A percentile compares a stretch with the other conserved stretches of the same genome.
Evolutionary conservation across 306 rosid species (phyloP).

Genomic region (Vigna reflexopilosa): DNA sequence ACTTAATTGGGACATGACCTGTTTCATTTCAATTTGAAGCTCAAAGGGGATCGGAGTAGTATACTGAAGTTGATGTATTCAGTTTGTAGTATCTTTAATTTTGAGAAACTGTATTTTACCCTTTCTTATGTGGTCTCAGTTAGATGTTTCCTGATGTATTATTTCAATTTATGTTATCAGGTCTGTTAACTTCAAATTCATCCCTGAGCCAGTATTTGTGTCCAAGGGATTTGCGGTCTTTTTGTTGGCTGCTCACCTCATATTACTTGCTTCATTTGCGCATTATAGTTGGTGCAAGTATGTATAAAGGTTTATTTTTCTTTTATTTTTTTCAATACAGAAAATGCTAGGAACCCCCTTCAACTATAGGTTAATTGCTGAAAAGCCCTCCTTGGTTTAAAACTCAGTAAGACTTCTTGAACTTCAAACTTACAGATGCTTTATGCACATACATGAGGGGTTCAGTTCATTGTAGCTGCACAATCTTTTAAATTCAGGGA

Average conservation of each 20-base stretch:
- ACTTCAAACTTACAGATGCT: neutral
- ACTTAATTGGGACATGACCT: conserved; percentile 2
- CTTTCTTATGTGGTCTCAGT: neutral
- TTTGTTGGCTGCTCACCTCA: conserved; percentile 79
- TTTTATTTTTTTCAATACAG: conserved; percentile 10
- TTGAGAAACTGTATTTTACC: neutral
- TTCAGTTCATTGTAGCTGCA: neutral
- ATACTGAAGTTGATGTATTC: conserved; percentile 9
- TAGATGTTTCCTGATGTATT: conserved; percentile 43
- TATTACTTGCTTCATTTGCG: conserved; percentile 65
- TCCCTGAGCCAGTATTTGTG: conserved; percentile 83
- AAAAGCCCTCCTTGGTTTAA: neutral
- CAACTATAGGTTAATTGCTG: neutral
- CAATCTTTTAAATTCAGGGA: conserved; percentile 2
- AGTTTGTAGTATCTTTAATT: conserved; percentile 10
- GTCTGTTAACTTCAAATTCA: conserved; percentile 95
- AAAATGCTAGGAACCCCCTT: conserved; percentile 35
- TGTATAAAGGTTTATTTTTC: conserved; percentile 49
- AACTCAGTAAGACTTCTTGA: conserved; percentile 22
- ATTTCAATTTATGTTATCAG: conserved; percentile 57
- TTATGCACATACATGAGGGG: conserved; percentile 13
- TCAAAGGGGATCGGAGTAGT: neutral
- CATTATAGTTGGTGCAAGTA: conserved; percentile 97
- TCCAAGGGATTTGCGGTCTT: conserved; percentile 81
- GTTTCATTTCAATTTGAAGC: conserved; percentile 24